Conservation (phyloP, 2,329 filamentous ascomycete species). For the Dendrostoma leiphaemia region DNA sequence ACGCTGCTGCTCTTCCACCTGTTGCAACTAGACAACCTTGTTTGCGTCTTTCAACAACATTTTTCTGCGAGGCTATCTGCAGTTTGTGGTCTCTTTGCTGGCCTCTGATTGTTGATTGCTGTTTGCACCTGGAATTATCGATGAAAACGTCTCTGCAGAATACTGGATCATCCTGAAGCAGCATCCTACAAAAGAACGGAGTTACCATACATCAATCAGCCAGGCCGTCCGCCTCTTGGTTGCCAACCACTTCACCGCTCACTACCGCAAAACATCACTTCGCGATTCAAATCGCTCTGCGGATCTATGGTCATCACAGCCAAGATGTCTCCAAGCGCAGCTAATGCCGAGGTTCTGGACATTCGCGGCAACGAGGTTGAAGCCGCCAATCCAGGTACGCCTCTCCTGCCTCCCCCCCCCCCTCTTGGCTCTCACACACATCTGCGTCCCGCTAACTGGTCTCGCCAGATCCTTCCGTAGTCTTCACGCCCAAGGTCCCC, state of each 20-base stretch:
- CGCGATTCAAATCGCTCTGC: neutral
- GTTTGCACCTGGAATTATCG: too few species aligned
- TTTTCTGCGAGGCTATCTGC: too few species aligned
- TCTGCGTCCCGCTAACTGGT: neutral
- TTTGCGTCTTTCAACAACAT: too few species aligned
- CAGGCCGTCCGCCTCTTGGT: neutral
- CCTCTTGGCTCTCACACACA: too few species aligned
- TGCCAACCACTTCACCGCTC: neutral
- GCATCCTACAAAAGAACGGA: neutral
- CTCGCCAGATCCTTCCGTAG: slow-evolving; percentile 32
- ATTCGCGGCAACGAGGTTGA: slow-evolving; percentile 1
- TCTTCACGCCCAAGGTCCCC: slow-evolving; percentile 37
- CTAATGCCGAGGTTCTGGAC: slow-evolving; percentile 2
- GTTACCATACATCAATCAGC: neutral
- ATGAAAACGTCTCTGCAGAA: neutral
- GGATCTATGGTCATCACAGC: neutral
- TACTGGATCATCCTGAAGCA: neutral
- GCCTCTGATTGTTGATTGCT: too few species aligned
- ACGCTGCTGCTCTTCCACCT: too few species aligned
- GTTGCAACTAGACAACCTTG: too few species aligned
- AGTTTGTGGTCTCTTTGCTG: too few species aligned
- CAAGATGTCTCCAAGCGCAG: slow-evolving; percentile 15
- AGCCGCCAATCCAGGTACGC: slow-evolving; percentile 14
- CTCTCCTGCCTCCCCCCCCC: neutral
- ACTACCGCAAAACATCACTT: too few species aligned